A percentile compares a stretch with the other conserved stretches of the same genome.
Conservation (phyloP, 495 filamentous ascomycete genomes). For the Lasiosphaeris hirsuta region DNA sequence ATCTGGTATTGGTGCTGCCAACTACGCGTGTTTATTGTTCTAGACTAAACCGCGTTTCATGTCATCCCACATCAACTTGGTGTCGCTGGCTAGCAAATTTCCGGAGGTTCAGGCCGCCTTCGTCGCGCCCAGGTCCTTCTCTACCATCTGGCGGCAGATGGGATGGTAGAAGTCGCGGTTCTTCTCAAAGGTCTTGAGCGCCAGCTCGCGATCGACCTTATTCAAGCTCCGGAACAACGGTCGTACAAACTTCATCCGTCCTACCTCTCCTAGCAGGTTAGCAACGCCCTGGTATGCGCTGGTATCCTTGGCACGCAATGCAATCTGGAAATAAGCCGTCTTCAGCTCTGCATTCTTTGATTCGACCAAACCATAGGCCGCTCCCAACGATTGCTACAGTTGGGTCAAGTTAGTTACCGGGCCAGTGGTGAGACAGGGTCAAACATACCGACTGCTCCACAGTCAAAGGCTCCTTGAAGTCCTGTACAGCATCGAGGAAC, state of each 20-base stretch:
- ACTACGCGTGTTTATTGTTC: too few relatives aligned
- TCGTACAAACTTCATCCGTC: conserved; percentile 95
- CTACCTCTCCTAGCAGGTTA: conserved; percentile 73
- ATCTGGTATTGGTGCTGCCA: too few relatives aligned
- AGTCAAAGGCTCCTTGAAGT: conserved; percentile 58
- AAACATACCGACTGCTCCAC: conserved; percentile 50
- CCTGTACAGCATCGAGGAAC: conserved; percentile 75
- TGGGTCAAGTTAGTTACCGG: not conserved
- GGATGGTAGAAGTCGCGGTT: conserved; percentile 93
- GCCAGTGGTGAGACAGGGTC: too few relatives aligned
- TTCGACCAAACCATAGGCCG: conserved; percentile 62
- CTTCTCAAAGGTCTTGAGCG: conserved; percentile 78
- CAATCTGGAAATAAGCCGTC: conserved; percentile 71
- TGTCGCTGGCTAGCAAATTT: not conserved
- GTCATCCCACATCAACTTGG: not conserved
- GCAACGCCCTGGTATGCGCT: conserved; percentile 64
- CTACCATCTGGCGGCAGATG: conserved; percentile 77
- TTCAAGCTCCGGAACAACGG: conserved; percentile 74
- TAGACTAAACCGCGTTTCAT: not conserved
- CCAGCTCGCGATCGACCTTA: conserved; percentile 67
- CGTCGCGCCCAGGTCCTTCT: conserved; percentile 67
- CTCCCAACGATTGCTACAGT: conserved; percentile 57
- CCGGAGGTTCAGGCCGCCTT: not conserved
- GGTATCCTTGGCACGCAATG: conserved; percentile 67
- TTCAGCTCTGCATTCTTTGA: conserved; percentile 83